Percentiles rank a stretch among this genome's conserved stretches.
Evolutionary conservation across 805 yeast genomes (phyloP).

Genomic region (Hagleromyces aurorensis): DNA sequence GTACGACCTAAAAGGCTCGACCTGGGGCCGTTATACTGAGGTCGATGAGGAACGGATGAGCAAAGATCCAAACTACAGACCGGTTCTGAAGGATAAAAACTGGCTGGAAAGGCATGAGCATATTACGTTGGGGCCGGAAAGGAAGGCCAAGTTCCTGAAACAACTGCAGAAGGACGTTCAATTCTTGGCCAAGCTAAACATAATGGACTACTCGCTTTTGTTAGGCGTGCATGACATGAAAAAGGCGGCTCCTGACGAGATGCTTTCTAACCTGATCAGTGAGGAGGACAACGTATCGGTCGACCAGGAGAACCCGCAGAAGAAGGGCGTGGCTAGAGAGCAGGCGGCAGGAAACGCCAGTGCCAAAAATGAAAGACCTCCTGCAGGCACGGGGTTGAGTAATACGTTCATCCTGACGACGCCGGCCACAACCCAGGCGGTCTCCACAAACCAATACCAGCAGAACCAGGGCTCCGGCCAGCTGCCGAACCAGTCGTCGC

Average conservation of each 20-base stretch:
- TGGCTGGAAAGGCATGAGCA: conserved; percentile 64
- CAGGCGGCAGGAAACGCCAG: conserved; percentile 2
- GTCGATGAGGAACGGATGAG: conserved; percentile 19
- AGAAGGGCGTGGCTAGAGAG: conserved; percentile 1
- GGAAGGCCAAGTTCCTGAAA: conserved; percentile 46
- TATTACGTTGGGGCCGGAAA: conserved; percentile 70
- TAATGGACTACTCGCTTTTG: conserved; percentile 91
- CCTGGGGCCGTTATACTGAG: conserved; percentile 65
- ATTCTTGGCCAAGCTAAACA: conserved; percentile 64
- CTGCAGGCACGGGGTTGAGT: too few relatives aligned
- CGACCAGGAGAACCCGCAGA: neutral
- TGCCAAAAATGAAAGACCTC: conserved; percentile 35
- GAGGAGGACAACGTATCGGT: conserved; percentile 5
- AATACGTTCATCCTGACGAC: conserved; percentile 3
- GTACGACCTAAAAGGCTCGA: conserved; percentile 89
- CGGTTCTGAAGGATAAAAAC: conserved; percentile 78
- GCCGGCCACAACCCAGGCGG: conserved; percentile 2
- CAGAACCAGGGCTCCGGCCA: conserved; percentile 3
- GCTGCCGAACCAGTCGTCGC: conserved; percentile 3
- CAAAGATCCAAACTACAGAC: conserved; percentile 21
- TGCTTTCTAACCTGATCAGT: conserved; percentile 14
- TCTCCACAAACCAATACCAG: conserved; percentile 1
- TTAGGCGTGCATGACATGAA: conserved; percentile 79
- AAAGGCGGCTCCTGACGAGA: conserved; percentile 42
- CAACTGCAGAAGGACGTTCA: conserved; percentile 73